Evolutionary conservation across 345 rosid genomes (phyloP), one percentile per base, ranked within the genome.

Genomic region (Eucalyptus leucophloia): DNA sequence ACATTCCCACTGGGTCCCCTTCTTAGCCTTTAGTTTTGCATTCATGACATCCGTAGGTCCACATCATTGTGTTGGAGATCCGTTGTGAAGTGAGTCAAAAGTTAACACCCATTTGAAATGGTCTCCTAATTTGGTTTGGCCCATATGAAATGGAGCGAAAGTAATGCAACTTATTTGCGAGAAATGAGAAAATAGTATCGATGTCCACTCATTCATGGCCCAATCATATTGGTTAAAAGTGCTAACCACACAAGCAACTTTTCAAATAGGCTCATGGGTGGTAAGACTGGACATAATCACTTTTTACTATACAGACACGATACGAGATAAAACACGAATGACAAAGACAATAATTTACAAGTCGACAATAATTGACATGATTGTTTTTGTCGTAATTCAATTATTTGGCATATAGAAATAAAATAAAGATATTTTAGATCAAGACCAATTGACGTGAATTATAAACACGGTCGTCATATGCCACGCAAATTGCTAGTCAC

Each of bases 301-400:
- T n/a, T 65, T 65, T 65, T 30, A 7, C 37, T 7, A n/a, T 8
- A 2, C 0, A 16, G 4, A 15, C 9, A 14, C 4, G 3, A 65
- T 65, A 65, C 11, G 1, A n/a, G 11, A n/a, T n/a, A n/a, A 65
- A 65, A 65, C 0, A n/a, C 3, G 6, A 65, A 65, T 65, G 0
- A 65, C 6, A 7, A 8, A 65, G 21, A n/a, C 10, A n/a, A n/a
- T 65, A 15, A 65, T 65, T 65, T 65, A n/a, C 0, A n/a, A 65
- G 40, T 65, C 0, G 77, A 15, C 19, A n/a, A n/a, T 65, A 65
- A 65, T 65, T 65, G 37, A 65, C 19, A 65, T 0, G 2, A 65
- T 0, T 7, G 1, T n/a, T n/a, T 30, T 65, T 0, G 8, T 65
- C 1, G 0, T 65, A n/a, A n/a, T 60, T 14, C 37, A 65, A n/a